Evolutionary conservation across 2,329 filamentous ascomycete genomes (phyloP).

Genomic region (Fusarium brevicatenulatum): DNA sequence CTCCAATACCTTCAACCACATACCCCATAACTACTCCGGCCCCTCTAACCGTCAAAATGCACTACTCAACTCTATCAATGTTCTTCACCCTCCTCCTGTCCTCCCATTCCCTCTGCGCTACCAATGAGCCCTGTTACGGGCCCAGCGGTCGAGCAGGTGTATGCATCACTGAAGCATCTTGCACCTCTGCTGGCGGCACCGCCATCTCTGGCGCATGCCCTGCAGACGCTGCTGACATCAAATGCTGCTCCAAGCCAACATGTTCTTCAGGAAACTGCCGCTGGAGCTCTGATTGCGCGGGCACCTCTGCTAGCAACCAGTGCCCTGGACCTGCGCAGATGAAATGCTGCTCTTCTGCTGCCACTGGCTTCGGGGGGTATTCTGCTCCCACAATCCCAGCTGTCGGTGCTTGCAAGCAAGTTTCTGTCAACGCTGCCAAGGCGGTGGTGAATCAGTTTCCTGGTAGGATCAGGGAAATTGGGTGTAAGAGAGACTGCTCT

Average conservation of each 20-base stretch:
- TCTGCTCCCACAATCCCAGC: conserved; percentile 47
- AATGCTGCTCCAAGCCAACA: conserved; percentile 55
- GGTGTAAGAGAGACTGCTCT: conserved; percentile 48
- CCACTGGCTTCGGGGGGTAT: conserved; percentile 51
- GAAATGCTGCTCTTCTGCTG: conserved; percentile 51
- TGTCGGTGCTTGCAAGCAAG: conserved; percentile 50
- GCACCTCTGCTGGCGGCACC: conserved; percentile 51
- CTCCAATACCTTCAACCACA: background rate
- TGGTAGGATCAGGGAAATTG: conserved; percentile 49
- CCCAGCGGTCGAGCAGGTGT: conserved; percentile 46
- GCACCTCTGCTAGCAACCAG: conserved; percentile 43
- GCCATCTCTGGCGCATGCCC: conserved; percentile 53
- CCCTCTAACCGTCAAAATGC: conserved; percentile 30
- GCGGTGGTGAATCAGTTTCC: conserved; percentile 51
- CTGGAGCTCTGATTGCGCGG: conserved; percentile 52
- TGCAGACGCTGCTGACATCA: conserved; percentile 50
- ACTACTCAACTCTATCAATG: conserved; percentile 9
- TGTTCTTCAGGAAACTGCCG: conserved; percentile 53
- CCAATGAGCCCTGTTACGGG: conserved; percentile 49
- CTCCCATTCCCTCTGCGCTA: conserved; percentile 37
- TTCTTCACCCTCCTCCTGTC: conserved; percentile 31
- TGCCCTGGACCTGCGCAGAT: conserved; percentile 54
- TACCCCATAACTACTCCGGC: background rate
- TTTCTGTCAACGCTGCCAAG: conserved; percentile 50
- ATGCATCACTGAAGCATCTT: conserved; percentile 52